Percentiles rank a stretch among this genome's conserved stretches.
phyloP scores from a whole-genome alignment of 2,329 filamentous ascomycete species.

The Knufia petricola region DNA sequence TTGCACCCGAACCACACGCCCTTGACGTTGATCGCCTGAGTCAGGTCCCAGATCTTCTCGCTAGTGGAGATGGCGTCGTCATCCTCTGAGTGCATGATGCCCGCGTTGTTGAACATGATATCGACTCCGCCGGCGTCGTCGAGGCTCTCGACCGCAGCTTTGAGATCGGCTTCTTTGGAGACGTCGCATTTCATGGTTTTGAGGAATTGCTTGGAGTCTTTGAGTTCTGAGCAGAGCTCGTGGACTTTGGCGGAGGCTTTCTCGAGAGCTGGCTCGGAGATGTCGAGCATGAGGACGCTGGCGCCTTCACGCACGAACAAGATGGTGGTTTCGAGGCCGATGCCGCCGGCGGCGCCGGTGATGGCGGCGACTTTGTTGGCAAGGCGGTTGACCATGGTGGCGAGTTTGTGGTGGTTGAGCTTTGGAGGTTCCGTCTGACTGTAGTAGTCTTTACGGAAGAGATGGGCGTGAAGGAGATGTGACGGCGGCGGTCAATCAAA shows the following conservation, averaged over 20 bases:
- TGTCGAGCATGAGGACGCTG: conserved; percentile 74
- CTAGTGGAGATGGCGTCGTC: conserved; percentile 73
- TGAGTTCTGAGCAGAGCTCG: conserved; percentile 55
- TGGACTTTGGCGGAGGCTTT: conserved; percentile 67
- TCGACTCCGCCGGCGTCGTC: conserved; percentile 83
- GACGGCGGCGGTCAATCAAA: not conserved
- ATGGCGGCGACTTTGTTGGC: conserved; percentile 53
- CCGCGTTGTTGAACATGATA: conserved; percentile 94
- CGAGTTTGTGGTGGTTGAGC: not conserved
- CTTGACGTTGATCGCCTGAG: conserved; percentile 92
- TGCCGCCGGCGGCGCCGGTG: conserved; percentile 52
- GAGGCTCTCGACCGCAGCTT: conserved; percentile 62
- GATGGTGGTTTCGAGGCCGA: conserved; percentile 83
- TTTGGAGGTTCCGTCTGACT: too few relatives aligned
- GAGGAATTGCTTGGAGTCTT: conserved; percentile 36
- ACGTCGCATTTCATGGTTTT: conserved; percentile 66
- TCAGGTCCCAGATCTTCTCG: conserved; percentile 88
- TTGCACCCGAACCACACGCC: conserved; percentile 96
- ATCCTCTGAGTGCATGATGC: conserved; percentile 85
- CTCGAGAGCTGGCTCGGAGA: conserved; percentile 67
- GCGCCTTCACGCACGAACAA: conserved; percentile 85
- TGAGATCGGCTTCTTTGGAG: conserved; percentile 70
- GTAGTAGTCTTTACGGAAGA: too few relatives aligned
- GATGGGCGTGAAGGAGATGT: not conserved
- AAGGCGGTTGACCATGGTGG: conserved; percentile 38